Evolutionary conservation across 345 rosid species (phyloP).

Genomic region (Cardamine resedifolia): DNA sequence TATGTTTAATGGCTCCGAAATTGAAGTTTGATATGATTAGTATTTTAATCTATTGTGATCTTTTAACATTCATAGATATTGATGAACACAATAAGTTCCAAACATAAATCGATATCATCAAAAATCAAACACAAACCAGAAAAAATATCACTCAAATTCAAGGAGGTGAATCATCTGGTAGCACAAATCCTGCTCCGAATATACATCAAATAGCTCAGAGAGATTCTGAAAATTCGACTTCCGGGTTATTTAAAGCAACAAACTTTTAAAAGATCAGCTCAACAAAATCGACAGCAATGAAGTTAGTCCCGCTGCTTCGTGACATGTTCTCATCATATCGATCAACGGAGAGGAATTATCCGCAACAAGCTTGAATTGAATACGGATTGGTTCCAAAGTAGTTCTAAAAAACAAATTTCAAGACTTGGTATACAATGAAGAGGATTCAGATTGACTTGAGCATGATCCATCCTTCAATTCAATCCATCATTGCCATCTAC

Average conservation of each 20-base stretch:
- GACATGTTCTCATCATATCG: too few species aligned
- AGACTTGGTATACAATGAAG: conserved; percentile 56
- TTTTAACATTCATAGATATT: too few species aligned
- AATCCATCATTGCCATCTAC: conserved; percentile 85
- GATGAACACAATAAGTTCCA: too few species aligned
- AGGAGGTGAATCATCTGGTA: too few species aligned
- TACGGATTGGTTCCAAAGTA: conserved; percentile 69
- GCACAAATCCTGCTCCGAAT: too few species aligned
- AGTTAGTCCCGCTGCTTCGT: conserved; percentile 63
- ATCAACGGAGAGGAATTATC: conserved; percentile 69
- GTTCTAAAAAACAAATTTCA: conserved; percentile 66
- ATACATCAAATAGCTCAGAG: conserved; percentile 1
- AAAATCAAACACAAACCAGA: too few species aligned
- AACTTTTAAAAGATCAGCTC: not conserved
- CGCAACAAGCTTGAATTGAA: conserved; percentile 43
- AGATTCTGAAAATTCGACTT: not conserved
- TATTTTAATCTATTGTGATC: too few species aligned
- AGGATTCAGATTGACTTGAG: conserved; percentile 64
- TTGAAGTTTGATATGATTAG: not conserved
- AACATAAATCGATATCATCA: too few species aligned
- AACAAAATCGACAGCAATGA: conserved; percentile 76
- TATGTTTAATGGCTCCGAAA: not conserved
- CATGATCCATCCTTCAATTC: conserved; percentile 70
- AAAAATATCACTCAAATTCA: too few species aligned
- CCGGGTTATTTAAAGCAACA: not conserved